phyloP scores from a whole-genome alignment of 177 flowering plant species.

The Vitis hybrid region DNA sequence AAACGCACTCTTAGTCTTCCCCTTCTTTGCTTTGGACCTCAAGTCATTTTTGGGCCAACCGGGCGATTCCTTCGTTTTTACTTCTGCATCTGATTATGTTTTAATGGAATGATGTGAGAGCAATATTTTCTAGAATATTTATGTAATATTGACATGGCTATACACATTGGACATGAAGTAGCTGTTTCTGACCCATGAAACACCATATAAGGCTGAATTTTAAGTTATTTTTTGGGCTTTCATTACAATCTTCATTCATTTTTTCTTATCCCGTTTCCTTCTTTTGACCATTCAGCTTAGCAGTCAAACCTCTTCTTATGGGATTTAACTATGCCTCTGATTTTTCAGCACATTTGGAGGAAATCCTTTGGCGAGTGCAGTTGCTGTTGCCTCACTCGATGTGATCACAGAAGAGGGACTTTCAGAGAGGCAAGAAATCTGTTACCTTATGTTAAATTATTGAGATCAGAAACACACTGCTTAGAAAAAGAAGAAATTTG shows the following conservation, averaged over 20 bases:
- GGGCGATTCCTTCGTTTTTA: neutral
- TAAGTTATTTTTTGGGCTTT: neutral
- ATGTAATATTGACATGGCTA: neutral
- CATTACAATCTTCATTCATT: neutral
- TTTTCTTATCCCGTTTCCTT: neutral
- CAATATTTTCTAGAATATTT: neutral
- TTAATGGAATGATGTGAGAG: neutral
- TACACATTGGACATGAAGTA: neutral
- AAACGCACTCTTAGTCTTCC: too few species aligned
- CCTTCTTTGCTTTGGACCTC: too few species aligned
- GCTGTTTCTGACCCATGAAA: neutral
- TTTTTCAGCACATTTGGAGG: conserved; percentile 89
- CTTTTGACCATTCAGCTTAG: neutral
- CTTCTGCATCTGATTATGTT: neutral
- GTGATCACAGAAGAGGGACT: conserved; percentile 82
- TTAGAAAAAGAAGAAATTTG: neutral
- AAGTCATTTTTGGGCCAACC: neutral
- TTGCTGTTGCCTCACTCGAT: conserved; percentile 84
- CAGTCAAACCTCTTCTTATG: neutral
- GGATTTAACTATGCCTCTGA: conserved; percentile 8
- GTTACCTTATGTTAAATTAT: neutral
- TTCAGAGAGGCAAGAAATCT: conserved; percentile 67
- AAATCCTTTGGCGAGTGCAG: conserved; percentile 94
- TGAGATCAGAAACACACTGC: neutral
- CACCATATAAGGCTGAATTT: neutral